Percentiles rank a stretch among this genome's conserved stretches.
These are phyloP conservation scores for Cercospora sp. DNA, from an alignment of 2,329 filamentous ascomycete species.

Conservation along the genomic window DNA sequence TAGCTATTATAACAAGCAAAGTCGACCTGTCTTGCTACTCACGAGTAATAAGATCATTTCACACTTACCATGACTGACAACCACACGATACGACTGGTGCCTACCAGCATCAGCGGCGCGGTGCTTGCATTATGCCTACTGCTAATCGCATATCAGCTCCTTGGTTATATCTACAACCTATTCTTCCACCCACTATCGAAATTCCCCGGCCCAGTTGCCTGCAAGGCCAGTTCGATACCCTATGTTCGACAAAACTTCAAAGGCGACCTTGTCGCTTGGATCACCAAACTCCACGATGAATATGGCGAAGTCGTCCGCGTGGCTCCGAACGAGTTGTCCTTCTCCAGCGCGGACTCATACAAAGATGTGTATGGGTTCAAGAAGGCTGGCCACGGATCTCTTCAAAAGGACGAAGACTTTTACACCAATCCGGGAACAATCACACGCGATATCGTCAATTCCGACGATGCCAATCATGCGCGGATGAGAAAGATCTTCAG, in stretches of 20 bases:
- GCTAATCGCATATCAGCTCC: not conserved
- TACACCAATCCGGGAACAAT: conserved; percentile 29
- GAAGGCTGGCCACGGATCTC: conserved; percentile 20
- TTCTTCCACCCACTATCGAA: conserved; percentile 14
- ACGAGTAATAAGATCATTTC: not conserved
- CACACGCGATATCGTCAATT: conserved; percentile 9
- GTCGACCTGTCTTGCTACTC: not conserved
- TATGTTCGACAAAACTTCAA: not conserved
- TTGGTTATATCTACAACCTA: conserved; percentile 10
- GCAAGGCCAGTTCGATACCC: conserved; percentile 11
- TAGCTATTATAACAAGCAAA: not conserved
- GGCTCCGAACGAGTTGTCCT: conserved; percentile 51
- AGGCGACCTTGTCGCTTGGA: conserved; percentile 10
- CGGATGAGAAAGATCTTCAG: conserved; percentile 44
- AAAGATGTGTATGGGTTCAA: conserved; percentile 47
- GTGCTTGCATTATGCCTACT: not conserved
- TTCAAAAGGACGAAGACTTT: conserved; percentile 26
- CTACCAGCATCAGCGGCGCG: not conserved
- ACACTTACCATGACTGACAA: not conserved
- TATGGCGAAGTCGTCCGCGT: conserved; percentile 53
- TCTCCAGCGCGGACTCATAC: conserved; percentile 44
- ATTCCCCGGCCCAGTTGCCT: conserved; percentile 11
- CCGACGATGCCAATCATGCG: conserved; percentile 42
- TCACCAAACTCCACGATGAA: conserved; percentile 22
- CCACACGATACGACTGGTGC: not conserved